Base-by-base conservation (phyloP, 495 filamentous ascomycete genomes). In the Venustampulla echinocandica region DNA sequence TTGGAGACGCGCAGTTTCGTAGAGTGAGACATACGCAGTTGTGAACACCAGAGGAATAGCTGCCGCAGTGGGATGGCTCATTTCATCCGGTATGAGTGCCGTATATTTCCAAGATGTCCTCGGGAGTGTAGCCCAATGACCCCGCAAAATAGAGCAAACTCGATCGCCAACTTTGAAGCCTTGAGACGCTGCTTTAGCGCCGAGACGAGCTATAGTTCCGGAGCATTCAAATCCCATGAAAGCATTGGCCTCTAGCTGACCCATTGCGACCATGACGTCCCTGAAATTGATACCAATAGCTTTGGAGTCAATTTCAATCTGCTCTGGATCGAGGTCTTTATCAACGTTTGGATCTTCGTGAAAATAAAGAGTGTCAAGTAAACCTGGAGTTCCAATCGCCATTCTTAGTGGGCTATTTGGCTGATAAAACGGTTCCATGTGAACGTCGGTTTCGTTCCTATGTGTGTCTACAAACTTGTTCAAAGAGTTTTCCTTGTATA, bases 11-110 rank as follows among this genome's bases (percentile, higher is more conserved):
- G 61, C 71, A 13, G 69, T 54, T 21, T 75, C 66, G 24, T 73
- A 43, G 9, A 74, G 42, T 0, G 70, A 64, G 57, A 81, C 71
- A 47, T 76, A 77, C 0, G 78, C 79, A 0, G 79, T 81, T 34
- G 59, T 55, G 44, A 70, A 83, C 1, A 70, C 73, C 2, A 77
- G 58, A 0, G 70, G 69, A 2, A 74, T 44, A 7, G 66, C 62
- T 4, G 61, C 64, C 1, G 61, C 62, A 27, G 61, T 57, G 10
- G 59, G 52, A 20, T 64, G 61, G 5, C 53, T 27, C 44, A 71
- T 59, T 2, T 54, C 27, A 4, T 63, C 50, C 1, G 65, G 65
- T 4, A 74, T 54, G 2, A 14, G 17, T 34, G 15, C 10, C 7
- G 25, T 25, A 17, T 22, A 14, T 44, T 37, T 3, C 25, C 10